These are phyloP conservation scores for Omphalotus guepiniiformis DNA, from an alignment of 768 basidiomycete species.

Conservation along the genomic window DNA sequence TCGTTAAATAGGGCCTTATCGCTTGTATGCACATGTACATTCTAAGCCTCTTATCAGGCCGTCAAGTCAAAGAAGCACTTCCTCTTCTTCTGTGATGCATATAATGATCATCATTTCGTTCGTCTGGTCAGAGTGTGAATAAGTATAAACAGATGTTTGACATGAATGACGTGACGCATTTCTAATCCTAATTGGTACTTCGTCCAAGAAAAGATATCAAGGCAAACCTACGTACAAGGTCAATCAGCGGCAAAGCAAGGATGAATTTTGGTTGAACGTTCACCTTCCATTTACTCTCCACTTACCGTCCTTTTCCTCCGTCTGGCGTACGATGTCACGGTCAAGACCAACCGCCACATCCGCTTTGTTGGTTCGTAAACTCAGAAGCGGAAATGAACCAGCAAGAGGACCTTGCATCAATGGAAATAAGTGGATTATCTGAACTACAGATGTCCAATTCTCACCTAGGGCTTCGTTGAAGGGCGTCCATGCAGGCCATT, in stretches of 20 bases:
- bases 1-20: no score
- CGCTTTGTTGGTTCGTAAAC: slow-evolving; percentile 91
- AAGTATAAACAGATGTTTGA: no score
- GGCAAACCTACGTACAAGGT: slow-evolving; percentile 32
- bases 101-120: no score
- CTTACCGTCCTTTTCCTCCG: slow-evolving; percentile 61
- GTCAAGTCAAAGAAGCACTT: no score
- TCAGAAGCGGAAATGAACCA: slow-evolving; percentile 76
- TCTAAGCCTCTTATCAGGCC: no score
- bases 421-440: slow-evolving; percentile 4
- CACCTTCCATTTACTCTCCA: slow-evolving; percentile 84
- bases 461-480: slow-evolving; percentile 71
- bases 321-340: slow-evolving; percentile 58
- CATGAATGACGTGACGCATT: no score
- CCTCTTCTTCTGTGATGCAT: no score
- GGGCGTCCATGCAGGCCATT: slow-evolving; percentile 80
- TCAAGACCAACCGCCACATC: slow-evolving; percentile 87
- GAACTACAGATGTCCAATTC: slow-evolving; percentile 11
- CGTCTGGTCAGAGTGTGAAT: no score
- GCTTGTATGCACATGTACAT: no score
- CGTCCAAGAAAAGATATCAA: slow-evolving; percentile 31
- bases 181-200: no score
- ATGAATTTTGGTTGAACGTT: slow-evolving; percentile 18
- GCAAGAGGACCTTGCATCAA: slow-evolving; percentile 62
- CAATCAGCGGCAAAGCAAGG: background rate